Evolutionary conservation across 2,329 filamentous ascomycete species (phyloP), one percentile per base, ranked within the genome.

Genomic region (Rutstroemia sydowiana): DNA sequence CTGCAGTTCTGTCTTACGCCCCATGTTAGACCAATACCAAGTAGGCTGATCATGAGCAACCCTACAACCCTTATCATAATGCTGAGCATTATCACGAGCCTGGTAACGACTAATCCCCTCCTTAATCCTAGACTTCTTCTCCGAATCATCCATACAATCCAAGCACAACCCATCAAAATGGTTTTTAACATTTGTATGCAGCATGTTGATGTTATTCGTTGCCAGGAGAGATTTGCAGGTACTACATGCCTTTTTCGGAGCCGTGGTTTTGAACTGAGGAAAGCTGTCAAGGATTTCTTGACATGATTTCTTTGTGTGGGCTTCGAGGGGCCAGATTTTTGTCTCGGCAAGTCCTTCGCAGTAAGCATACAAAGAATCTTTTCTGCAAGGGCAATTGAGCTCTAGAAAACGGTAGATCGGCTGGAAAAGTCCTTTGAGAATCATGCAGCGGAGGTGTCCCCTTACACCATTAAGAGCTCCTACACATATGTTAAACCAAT

Each of bases 111-210:
- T 5, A 37, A 11, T 16, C 1, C 13, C 4, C 40, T 45, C 30
- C 14, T 52, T 44, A 1, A 31, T 37, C 1, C 13, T 10, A 11
- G 55, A 42, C 26, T 36, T 31, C 6, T 34, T 20, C 0, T 39
- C 32, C 1, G 45, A 18, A 1, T 30, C 47, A 23, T 52, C 40
- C 20, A 60, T 55, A 18, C 58, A 60, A 26, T 56, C 53, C 1
- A 60, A 14, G 40, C 58, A 60, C 13, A 60, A 32, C 2, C 57
- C 58, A 6, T 54, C 16, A 26, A 55, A 60, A 30, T 55, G 18
- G 0, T 41, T 13, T 9, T 32, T 18, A 2, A 53, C 44, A 1
- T 26, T 50, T 0, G 41, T 5, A 14, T 50, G 37, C 7, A 37
- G 28, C 5, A 1, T 11, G 0, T 8, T 4, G 14, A 57, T 41